These are phyloP conservation scores for Pyracantha coccinea DNA, from an alignment of 331 rosid species.

Conservation along the genomic window DNA sequence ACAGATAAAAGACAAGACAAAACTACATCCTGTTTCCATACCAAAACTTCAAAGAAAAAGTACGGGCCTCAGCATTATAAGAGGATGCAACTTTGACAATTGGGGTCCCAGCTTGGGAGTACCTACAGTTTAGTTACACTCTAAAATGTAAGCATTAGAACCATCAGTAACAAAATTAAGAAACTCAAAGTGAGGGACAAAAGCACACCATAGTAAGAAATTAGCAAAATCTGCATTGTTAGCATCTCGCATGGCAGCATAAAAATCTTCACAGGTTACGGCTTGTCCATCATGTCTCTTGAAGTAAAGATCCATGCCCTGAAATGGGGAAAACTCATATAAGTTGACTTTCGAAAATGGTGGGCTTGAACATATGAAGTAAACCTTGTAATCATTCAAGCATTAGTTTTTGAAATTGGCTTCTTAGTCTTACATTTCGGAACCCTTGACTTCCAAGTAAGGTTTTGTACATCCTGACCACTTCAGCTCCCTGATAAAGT, in stretches of 20 bases:
- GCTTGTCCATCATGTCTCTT: conserved; percentile 98
- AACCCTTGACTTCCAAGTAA: conserved; percentile 87
- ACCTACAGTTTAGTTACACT: conserved; percentile 45
- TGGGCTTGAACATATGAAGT: neutral
- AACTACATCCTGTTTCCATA: conserved; percentile 16
- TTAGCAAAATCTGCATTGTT: conserved; percentile 89
- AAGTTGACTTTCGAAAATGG: conserved; percentile 8
- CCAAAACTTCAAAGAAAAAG: conserved; percentile 78
- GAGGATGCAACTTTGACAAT: conserved; percentile 62
- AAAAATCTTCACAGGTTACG: conserved; percentile 97
- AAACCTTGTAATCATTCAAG: neutral
- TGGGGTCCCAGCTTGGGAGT: conserved; percentile 99
- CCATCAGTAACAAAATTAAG: neutral
- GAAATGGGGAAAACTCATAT: conserved; percentile 18
- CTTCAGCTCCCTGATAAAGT: conserved; percentile 93
- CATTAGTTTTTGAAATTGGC: conserved; percentile 4
- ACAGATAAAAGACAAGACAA: neutral
- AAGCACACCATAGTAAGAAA: conserved; percentile 62
- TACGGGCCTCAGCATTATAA: conserved; percentile 60
- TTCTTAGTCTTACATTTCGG: conserved; percentile 58
- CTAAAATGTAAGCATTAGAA: conserved; percentile 10
- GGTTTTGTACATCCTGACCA: conserved; percentile 98
- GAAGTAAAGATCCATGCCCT: conserved; percentile 99
- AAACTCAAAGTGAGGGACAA: neutral
- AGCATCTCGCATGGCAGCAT: conserved; percentile 94